Evolutionary conservation across 2,329 filamentous ascomycete species (phyloP).

Genomic region (Botrytis sinoallii): DNA sequence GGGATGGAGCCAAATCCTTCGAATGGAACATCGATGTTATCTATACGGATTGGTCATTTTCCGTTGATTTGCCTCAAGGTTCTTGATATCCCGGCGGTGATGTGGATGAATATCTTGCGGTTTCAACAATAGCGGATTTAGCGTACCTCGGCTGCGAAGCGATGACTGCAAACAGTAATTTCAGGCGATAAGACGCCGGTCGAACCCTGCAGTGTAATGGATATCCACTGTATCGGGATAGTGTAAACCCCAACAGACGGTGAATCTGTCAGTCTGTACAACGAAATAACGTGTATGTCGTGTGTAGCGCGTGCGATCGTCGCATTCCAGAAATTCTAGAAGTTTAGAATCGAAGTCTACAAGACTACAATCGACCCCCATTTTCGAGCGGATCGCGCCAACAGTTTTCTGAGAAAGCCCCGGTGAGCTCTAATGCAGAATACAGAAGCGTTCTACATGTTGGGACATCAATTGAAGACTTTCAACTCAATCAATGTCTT

Average conservation of each 20-base stretch:
- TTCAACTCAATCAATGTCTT: background rate
- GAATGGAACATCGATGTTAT: background rate
- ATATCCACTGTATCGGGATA: background rate
- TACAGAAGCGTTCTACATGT: background rate
- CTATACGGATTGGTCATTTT: background rate
- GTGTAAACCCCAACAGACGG: background rate
- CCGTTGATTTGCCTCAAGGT: background rate
- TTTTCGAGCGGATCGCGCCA: background rate
- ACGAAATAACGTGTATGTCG: background rate
- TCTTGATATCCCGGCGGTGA: background rate
- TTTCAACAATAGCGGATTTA: background rate
- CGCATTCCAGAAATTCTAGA: background rate
- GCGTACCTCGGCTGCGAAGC: constrained; percentile 6
- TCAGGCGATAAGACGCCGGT: background rate
- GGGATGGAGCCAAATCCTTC: background rate
- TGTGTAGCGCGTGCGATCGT: background rate
- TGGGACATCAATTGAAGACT: background rate
- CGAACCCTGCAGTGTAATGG: background rate
- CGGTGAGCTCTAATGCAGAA: background rate
- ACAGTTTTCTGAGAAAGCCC: background rate
- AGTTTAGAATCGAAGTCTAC: background rate
- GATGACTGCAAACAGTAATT: background rate
- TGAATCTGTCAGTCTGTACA: background rate
- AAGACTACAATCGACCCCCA: background rate
- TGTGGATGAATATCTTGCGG: background rate